These are phyloP conservation scores for Nicotiana otophora DNA, from an alignment of 257 asterid species.

Conservation along the genomic window DNA sequence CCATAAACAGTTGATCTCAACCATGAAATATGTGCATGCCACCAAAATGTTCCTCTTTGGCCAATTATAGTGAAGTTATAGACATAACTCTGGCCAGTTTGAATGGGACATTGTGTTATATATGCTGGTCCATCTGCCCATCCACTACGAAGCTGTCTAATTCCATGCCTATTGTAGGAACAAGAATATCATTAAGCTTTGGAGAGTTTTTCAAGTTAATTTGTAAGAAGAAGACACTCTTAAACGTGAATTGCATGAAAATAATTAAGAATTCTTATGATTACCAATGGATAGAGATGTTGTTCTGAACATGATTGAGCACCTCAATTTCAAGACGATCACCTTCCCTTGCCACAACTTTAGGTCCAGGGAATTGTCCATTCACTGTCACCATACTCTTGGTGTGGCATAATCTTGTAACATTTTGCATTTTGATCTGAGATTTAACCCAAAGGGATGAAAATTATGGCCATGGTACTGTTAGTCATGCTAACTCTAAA, in stretches of 20 bases:
- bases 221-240: too few relatives aligned
- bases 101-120: constrained; percentile 58
- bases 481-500: too few relatives aligned
- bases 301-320: constrained; percentile 43
- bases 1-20: constrained; percentile 58
- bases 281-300: constrained; percentile 58
- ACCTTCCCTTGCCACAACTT: constrained; percentile 50
- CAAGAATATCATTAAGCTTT: background rate
- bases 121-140: constrained; percentile 75
- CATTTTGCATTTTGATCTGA: too few relatives aligned
- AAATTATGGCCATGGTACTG: too few relatives aligned
- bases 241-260: background rate
- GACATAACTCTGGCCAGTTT: constrained; percentile 50
- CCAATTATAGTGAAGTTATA: constrained; percentile 53
- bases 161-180: constrained; percentile 46
- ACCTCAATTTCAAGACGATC: constrained; percentile 50
- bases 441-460: too few relatives aligned
- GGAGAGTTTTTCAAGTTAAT: background rate
- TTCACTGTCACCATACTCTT: too few relatives aligned
- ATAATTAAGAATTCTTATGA: background rate
- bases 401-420: too few relatives aligned
- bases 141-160: constrained; percentile 52
- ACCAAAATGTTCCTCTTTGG: constrained; percentile 54
- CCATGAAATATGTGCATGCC: constrained; percentile 71
- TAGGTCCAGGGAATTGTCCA: too few relatives aligned